phyloP scores from a whole-genome alignment of 345 rosid genomes.

The Brassica cretica region DNA sequence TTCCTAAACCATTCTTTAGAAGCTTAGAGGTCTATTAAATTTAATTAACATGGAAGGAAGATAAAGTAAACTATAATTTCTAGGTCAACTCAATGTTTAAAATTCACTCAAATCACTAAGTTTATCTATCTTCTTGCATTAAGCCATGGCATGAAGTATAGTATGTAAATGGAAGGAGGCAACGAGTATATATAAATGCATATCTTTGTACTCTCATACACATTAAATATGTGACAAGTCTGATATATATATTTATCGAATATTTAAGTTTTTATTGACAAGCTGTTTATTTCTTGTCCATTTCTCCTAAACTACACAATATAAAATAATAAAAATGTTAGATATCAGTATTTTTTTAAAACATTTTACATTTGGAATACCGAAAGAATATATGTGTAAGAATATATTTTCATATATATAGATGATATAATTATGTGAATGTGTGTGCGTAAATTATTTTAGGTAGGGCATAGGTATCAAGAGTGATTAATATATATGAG shows the following conservation, averaged over 20 bases:
- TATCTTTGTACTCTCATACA: neutral
- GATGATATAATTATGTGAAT: conserved; percentile 24
- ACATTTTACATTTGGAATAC: too few relatives aligned
- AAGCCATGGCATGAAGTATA: conserved; percentile 27
- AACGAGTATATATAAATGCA: neutral
- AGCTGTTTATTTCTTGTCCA: conserved; percentile 1
- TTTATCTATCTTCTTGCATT: conserved; percentile 27
- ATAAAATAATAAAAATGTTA: neutral
- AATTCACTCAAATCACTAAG: conserved; percentile 11
- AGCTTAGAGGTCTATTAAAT: neutral
- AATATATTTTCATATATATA: neutral
- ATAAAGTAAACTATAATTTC: conserved; percentile 19
- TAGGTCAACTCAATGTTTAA: conserved; percentile 29
- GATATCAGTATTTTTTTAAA: too few relatives aligned
- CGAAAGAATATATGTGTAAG: neutral
- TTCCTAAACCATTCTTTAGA: conserved; percentile 24
- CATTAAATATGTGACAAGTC: neutral
- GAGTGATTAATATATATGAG: conserved; percentile 31
- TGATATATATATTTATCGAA: conserved; percentile 14
- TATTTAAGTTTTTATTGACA: conserved; percentile 14
- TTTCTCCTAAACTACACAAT: conserved; percentile 3
- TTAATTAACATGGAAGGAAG: conserved; percentile 15
- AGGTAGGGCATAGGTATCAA: conserved; percentile 39
- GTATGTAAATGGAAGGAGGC: conserved; percentile 20
- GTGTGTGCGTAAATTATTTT: conserved; percentile 21